Conservation (phyloP, 345 rosid genomes). For the Psidium guajava region DNA sequence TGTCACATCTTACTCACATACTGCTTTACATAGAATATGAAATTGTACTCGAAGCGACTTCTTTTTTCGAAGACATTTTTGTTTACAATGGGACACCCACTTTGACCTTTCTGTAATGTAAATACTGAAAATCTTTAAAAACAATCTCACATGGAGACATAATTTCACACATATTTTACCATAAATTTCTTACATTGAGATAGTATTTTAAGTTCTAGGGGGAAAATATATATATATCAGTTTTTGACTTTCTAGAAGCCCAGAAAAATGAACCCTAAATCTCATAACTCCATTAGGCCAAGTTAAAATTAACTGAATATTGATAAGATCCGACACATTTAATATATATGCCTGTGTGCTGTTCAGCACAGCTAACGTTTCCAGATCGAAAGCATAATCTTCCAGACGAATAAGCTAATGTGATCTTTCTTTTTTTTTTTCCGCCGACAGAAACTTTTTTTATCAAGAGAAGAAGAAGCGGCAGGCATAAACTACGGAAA, state of each 20-base stretch:
- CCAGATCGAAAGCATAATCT: neutral
- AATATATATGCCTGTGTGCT: neutral
- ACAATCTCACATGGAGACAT: neutral
- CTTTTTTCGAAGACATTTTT: too few relatives aligned
- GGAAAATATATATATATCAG: neutral
- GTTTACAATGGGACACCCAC: neutral
- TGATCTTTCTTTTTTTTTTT: neutral
- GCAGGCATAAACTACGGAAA: neutral
- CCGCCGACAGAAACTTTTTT: neutral
- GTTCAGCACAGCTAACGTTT: neutral
- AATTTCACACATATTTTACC: neutral
- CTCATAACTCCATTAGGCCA: neutral
- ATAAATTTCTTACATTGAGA: neutral
- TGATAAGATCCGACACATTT: neutral
- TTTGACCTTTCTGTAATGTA: neutral
- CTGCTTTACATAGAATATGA: neutral
- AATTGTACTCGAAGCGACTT: neutral
- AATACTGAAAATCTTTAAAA: neutral
- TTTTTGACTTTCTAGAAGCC: neutral
- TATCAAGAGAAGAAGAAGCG: neutral
- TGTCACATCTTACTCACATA: neutral
- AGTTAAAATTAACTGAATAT: neutral
- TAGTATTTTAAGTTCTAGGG: neutral
- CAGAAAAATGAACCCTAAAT: neutral
- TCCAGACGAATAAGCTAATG: neutral